These are phyloP conservation scores for Effrenium voratum DNA, from an alignment of 73 alveolate species.

Conservation along the genomic window DNA sequence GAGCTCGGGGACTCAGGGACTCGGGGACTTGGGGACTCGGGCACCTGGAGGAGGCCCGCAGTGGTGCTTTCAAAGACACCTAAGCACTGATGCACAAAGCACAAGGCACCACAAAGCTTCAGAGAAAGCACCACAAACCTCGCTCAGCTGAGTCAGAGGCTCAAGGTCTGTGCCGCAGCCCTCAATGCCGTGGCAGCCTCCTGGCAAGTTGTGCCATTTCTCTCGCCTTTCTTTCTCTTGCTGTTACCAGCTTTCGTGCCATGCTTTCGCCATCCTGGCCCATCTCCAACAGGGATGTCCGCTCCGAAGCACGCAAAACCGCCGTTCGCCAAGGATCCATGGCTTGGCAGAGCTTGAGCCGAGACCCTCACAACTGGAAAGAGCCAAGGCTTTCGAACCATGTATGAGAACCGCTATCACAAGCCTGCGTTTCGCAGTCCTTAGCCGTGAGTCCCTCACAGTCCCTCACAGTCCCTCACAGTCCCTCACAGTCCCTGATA, in stretches of 20 bases:
- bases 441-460: too few species aligned
- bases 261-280: background rate
- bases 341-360: background rate
- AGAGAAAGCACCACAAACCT: background rate
- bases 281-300: background rate
- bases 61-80: constrained; percentile 76
- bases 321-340: background rate
- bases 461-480: too few species aligned
- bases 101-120: too few species aligned
- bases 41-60: constrained; percentile 51
- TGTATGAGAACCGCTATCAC: too few species aligned
- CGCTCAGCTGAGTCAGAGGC: background rate
- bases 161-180: constrained; percentile 29
- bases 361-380: background rate
- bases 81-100: background rate
- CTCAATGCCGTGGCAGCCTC: constrained; percentile 45
- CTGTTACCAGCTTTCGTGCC: background rate
- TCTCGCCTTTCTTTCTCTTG: background rate
- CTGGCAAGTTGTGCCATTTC: background rate
- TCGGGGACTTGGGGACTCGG: background rate
- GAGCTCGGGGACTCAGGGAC: background rate
- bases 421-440: too few species aligned
- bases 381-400: too few species aligned
- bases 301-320: background rate
- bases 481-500: too few species aligned